phyloP scores from a whole-genome alignment of 1,284 basidiomycete genomes.

The Cryptococcus sp. region DNA sequence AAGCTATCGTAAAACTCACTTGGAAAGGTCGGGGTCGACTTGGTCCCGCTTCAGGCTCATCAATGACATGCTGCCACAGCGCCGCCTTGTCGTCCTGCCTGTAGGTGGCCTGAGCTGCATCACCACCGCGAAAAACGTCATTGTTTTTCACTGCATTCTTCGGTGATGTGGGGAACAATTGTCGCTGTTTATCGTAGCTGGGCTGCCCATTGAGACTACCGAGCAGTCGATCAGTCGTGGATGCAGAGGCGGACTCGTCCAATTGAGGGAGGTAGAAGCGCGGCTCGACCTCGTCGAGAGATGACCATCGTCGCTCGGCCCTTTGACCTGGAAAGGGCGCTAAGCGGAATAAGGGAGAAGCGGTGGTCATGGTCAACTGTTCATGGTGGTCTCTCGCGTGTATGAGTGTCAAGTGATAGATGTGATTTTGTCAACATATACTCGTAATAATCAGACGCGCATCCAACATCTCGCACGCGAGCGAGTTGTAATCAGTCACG shows the following conservation, averaged over 20 bases:
- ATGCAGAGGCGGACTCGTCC: conserved; percentile 31
- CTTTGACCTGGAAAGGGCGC: conserved; percentile 3
- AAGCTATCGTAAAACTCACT: conserved; percentile 21
- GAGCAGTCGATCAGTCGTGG: conserved; percentile 24
- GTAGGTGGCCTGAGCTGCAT: no score
- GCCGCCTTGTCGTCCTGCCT: no score
- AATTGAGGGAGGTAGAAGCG: conserved; percentile 30
- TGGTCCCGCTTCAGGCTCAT: conserved; percentile 23
- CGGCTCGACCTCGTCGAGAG: conserved; percentile 11
- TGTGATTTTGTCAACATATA: no score
- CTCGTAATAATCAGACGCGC: no score
- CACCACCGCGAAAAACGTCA: no score
- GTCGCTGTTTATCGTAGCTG: conserved; percentile 5
- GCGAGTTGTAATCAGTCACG: no score
- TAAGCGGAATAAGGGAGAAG: conserved; percentile 10
- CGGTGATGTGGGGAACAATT: no score
- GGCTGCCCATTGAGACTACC: conserved; percentile 16
- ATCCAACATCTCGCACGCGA: no score
- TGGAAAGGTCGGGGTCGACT: conserved; percentile 19
- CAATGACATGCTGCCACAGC: neutral
- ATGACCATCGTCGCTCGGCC: neutral
- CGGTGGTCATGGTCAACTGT: neutral
- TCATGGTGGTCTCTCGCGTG: neutral
- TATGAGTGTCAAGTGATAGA: neutral
- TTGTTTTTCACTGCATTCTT: no score